Evolutionary conservation across 257 asterid genomes (phyloP).

Genomic region (Anisodus tanguticus): DNA sequence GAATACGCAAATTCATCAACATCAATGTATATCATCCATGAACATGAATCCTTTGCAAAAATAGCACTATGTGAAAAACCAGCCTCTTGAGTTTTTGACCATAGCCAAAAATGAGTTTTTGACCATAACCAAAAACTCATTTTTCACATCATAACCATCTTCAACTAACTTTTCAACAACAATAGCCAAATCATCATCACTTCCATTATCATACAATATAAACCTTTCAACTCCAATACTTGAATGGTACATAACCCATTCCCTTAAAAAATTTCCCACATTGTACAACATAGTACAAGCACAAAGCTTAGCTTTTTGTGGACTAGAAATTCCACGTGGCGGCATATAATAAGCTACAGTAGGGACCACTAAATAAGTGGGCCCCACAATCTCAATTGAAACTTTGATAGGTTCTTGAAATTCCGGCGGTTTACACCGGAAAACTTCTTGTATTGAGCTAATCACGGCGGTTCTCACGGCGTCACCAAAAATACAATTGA

Average conservation of each 20-base stretch:
- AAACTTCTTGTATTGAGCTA: constrained; percentile 74
- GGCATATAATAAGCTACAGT: constrained; percentile 63
- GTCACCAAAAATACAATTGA: constrained; percentile 61
- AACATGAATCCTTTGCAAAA: constrained; percentile 57
- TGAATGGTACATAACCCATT: constrained; percentile 80
- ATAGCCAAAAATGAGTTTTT: constrained; percentile 53
- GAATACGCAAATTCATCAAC: constrained; percentile 85
- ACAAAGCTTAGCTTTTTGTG: constrained; percentile 55
- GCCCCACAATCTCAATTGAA: constrained; percentile 54
- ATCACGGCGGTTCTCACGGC: constrained; percentile 68
- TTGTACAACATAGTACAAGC: constrained; percentile 85
- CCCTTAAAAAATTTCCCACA: constrained; percentile 67
- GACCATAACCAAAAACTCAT: constrained; percentile 65
- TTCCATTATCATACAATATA: constrained; percentile 76
- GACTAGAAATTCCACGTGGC: constrained; percentile 46
- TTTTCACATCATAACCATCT: constrained; percentile 60
- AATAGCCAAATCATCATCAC: constrained; percentile 61
- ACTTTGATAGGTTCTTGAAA: constrained; percentile 38
- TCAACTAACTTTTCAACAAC: constrained; percentile 46
- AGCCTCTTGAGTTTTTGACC: constrained; percentile 92
- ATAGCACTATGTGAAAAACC: constrained; percentile 76
- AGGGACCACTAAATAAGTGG: constrained; percentile 55
- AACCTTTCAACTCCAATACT: constrained; percentile 72
- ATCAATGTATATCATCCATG: constrained; percentile 19
- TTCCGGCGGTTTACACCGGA: constrained; percentile 71